These are phyloP conservation scores for Parasitella parasitica DNA, from an alignment of 371 early-diverging fungal species.

Conservation along the genomic window DNA sequence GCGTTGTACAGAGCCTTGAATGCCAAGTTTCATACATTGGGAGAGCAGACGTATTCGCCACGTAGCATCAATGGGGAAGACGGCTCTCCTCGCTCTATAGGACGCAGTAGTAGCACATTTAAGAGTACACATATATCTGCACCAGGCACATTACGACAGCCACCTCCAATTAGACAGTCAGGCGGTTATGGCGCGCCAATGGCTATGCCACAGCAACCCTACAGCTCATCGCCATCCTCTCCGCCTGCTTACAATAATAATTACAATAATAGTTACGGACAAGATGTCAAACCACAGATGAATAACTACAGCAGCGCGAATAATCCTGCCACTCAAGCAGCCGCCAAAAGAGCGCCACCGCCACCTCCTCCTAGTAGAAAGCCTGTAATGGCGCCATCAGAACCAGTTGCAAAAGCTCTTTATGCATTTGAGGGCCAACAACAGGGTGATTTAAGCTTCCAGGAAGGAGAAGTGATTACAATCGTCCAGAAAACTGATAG, in stretches of 20 bases:
- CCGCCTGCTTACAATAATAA: neutral
- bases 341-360: conserved; percentile 30
- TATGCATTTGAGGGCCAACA: conserved; percentile 79
- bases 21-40: conserved; percentile 24
- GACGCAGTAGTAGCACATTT: conserved; percentile 13
- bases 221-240: neutral
- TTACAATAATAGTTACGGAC: conserved; percentile 6
- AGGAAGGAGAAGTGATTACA: conserved; percentile 75
- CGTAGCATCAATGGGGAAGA: conserved; percentile 5
- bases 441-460: conserved; percentile 74
- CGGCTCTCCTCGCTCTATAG: conserved; percentile 3
- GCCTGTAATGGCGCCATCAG: conserved; percentile 18
- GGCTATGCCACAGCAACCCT: conserved; percentile 3
- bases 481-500: conserved; percentile 67
- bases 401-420: conserved; percentile 61
- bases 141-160: conserved; percentile 31
- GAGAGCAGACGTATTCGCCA: conserved; percentile 13
- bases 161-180: conserved; percentile 25
- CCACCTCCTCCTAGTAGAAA: conserved; percentile 47
- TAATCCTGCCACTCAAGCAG: conserved; percentile 1
- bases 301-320: neutral
- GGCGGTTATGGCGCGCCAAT: conserved; percentile 21
- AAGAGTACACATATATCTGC: conserved; percentile 28
- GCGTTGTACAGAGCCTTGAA: conserved; percentile 82
- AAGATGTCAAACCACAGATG: conserved; percentile 7